phyloP scores from a whole-genome alignment of 2,329 filamentous ascomycete genomes.

The Calonectria pseudoreteaudii region DNA sequence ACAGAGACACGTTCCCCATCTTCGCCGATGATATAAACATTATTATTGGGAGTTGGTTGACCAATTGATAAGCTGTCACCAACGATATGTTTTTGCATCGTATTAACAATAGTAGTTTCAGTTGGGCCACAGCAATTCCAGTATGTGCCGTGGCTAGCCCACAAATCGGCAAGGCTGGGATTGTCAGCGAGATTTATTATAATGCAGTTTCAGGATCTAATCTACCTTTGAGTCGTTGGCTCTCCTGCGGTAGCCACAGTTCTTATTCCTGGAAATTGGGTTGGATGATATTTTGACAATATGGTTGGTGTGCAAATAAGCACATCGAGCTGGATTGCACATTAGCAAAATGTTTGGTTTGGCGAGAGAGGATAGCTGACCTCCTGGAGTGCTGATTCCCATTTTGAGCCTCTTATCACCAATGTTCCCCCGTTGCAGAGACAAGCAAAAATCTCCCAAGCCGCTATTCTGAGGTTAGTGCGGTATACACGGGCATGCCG shows the following conservation, averaged over 20 bases:
- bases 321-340: conserved; percentile 58
- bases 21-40: conserved; percentile 65
- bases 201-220: not conserved
- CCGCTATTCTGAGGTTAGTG: conserved; percentile 53
- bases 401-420: conserved; percentile 62
- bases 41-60: conserved; percentile 65
- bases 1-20: conserved; percentile 55
- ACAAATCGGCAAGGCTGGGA: conserved; percentile 63
- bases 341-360: not conserved
- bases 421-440: conserved; percentile 70
- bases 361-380: conserved; percentile 44
- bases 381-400: conserved; percentile 59
- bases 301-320: conserved; percentile 68
- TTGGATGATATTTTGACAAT: conserved; percentile 60
- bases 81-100: conserved; percentile 61
- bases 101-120: conserved; percentile 71
- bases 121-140: conserved; percentile 71
- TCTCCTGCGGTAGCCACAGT: conserved; percentile 68
- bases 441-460: conserved; percentile 70
- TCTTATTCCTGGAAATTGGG: conserved; percentile 62
- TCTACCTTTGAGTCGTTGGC: conserved; percentile 58
- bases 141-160: conserved; percentile 61
- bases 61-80: conserved; percentile 65
- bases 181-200: conserved; percentile 20
- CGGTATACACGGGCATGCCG: conserved; percentile 5